Evolutionary conservation across 2,329 filamentous ascomycete genomes (phyloP).

Genomic region (Didymella arachidicola): DNA sequence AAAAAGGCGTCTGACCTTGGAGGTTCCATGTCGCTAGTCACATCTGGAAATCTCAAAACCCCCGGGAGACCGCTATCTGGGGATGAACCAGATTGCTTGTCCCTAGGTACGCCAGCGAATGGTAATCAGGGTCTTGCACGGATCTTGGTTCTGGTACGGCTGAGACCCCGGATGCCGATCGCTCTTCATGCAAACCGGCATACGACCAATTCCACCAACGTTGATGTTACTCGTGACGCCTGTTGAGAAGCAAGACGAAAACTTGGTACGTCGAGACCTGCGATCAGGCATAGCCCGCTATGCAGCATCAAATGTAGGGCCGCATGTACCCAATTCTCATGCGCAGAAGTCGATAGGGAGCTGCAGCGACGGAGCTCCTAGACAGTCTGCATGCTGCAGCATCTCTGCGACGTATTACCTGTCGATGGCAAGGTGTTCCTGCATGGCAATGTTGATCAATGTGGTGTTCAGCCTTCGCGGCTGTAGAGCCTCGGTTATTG

Average conservation of each 20-base stretch:
- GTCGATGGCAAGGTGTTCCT: not conserved
- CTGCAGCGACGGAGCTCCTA: slow-evolving; percentile 1
- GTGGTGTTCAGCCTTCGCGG: not conserved
- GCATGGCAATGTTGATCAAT: not conserved
- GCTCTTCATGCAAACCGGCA: not conserved
- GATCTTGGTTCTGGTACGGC: slow-evolving; percentile 11
- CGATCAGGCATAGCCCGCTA: too few relatives aligned
- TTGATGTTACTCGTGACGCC: not conserved
- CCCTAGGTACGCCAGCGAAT: not conserved
- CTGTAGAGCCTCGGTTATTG: not conserved
- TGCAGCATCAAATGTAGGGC: not conserved
- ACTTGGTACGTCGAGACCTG: not conserved
- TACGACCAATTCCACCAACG: not conserved
- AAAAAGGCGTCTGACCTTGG: not conserved
- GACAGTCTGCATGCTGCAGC: slow-evolving; percentile 4
- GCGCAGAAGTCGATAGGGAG: not conserved
- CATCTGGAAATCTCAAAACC: not conserved
- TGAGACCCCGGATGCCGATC: slow-evolving; percentile 7
- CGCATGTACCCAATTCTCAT: not conserved
- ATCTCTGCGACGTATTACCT: not conserved
- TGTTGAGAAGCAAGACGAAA: not conserved
- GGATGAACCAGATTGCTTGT: not conserved
- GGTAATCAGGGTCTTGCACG: slow-evolving; percentile 8
- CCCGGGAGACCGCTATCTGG: not conserved
- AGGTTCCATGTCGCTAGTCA: not conserved